Conservation (phyloP, 345 rosid species). For the Firmiana major region DNA sequence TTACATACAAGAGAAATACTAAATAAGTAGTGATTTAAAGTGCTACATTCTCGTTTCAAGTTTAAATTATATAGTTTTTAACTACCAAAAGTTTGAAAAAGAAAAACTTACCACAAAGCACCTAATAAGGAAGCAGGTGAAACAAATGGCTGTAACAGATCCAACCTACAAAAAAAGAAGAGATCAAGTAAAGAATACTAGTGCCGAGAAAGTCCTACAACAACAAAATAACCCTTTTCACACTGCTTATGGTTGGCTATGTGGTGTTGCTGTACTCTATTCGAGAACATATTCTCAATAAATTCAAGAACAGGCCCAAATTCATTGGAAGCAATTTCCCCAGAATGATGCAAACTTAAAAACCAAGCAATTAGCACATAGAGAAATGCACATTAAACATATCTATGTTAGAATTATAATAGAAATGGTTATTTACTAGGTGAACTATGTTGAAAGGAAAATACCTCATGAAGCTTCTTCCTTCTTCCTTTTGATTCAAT, state of each 20-base stretch:
- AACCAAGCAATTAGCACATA: neutral
- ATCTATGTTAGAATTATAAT: neutral
- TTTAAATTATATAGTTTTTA: neutral
- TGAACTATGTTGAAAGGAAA: neutral
- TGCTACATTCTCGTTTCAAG: neutral
- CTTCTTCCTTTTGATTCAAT: constrained; percentile 98
- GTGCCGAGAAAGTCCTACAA: neutral
- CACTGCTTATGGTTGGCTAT: neutral
- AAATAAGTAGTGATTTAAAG: neutral
- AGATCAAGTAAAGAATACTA: constrained; percentile 9
- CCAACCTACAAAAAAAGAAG: constrained; percentile 66
- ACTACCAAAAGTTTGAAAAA: neutral
- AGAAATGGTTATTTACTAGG: neutral
- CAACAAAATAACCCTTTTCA: neutral
- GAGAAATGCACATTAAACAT: constrained; percentile 3
- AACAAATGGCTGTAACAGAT: constrained; percentile 94
- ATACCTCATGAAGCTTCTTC: constrained; percentile 97
- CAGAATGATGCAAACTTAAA: neutral
- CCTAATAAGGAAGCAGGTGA: constrained; percentile 91
- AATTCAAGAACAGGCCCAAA: neutral
- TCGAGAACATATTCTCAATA: neutral
- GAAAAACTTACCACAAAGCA: constrained; percentile 74
- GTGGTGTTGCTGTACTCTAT: neutral
- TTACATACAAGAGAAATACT: neutral
- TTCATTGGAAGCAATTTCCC: neutral